Percentiles rank a stretch among this genome's conserved stretches.
Conservation (phyloP, 164 flowering plant species). For the Warburgia ugandensis region DNA sequence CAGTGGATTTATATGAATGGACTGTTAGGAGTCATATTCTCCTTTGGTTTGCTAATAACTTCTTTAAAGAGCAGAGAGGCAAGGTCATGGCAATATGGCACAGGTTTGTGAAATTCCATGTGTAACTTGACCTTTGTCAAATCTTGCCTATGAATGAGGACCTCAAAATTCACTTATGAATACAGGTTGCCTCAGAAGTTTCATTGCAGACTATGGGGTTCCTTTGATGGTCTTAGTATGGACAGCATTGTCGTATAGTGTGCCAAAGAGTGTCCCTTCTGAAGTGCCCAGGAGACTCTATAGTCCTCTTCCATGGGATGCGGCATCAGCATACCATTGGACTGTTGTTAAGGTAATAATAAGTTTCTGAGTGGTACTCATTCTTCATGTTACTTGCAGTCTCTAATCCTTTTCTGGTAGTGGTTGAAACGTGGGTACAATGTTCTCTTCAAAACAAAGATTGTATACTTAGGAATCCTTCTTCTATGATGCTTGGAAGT, state of each 20-base stretch:
- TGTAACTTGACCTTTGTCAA: too few species aligned
- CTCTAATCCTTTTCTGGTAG: neutral
- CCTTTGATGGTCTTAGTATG: slow-evolving; percentile 37
- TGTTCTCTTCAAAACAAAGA: neutral
- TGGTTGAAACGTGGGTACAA: neutral
- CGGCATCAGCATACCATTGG: slow-evolving; percentile 30
- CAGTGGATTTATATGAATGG: too few species aligned
- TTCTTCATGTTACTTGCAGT: neutral
- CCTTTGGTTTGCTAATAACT: too few species aligned
- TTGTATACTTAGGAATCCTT: neutral
- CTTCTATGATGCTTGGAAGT: neutral
- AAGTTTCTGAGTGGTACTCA: neutral
- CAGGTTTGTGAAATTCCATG: too few species aligned
- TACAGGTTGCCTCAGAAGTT: slow-evolving; percentile 36
- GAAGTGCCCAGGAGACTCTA: slow-evolving; percentile 45
- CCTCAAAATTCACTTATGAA: neutral
- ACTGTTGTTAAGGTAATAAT: slow-evolving; percentile 34
- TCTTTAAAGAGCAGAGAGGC: too few species aligned
- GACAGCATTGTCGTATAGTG: slow-evolving; percentile 37
- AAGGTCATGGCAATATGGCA: too few species aligned
- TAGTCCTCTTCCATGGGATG: slow-evolving; percentile 36
- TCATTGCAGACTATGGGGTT: slow-evolving; percentile 50
- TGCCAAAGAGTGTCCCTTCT: slow-evolving; percentile 31
- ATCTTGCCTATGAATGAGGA: neutral
- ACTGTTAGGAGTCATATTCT: too few species aligned